Conservation (phyloP, 2,329 filamentous ascomycete genomes). For the Claviceps cyperi region DNA sequence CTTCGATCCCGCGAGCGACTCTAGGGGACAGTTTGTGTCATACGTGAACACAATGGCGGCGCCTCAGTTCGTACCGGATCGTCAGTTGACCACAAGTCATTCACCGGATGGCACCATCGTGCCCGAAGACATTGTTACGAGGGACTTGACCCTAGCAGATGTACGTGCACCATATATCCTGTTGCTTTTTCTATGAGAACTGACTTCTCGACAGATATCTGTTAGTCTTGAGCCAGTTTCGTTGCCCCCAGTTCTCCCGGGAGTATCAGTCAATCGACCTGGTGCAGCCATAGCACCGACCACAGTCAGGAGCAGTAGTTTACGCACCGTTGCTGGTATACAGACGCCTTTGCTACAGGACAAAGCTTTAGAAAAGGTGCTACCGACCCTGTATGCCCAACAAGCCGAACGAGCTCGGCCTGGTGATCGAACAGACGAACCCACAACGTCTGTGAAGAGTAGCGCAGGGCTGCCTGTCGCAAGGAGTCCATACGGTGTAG, state of each 20-base stretch:
- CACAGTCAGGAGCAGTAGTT: background rate
- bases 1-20: background rate
- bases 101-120: background rate
- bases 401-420: background rate
- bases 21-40: background rate
- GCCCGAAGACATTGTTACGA: background rate
- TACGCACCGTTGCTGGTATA: conserved; percentile 4
- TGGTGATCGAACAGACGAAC: background rate
- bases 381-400: background rate
- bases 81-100: background rate
- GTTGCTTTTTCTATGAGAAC: conserved; percentile 1
- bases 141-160: conserved; percentile 3
- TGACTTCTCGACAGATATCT: conserved; percentile 11
- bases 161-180: conserved; percentile 6
- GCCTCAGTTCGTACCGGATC: background rate
- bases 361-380: conserved; percentile 8
- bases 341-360: background rate
- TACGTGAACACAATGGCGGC: background rate
- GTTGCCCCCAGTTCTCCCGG: background rate
- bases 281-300: background rate
- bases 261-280: background rate
- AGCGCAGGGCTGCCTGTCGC: background rate
- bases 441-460: background rate
- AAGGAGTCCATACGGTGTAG: conserved; percentile 6
- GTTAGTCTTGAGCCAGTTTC: conserved; percentile 4